Evolutionary conservation across 1,284 basidiomycete species (phyloP).

Genomic region (Sanghuangporus weigelae): DNA sequence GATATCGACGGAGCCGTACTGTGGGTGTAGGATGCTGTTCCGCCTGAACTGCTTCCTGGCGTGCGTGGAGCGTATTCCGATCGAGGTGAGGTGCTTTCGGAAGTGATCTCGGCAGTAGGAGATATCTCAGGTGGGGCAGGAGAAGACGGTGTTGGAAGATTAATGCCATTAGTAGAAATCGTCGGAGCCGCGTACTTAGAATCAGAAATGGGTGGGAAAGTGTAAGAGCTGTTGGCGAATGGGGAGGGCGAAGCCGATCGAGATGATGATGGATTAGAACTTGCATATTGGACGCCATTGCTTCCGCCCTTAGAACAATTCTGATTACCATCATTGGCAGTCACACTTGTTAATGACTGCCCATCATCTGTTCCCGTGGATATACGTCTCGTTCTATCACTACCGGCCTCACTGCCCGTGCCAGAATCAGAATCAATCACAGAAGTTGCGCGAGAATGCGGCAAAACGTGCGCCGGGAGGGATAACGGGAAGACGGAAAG

Average conservation of each 20-base stretch:
- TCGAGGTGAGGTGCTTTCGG: not conserved
- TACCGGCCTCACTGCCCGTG: constrained; percentile 25
- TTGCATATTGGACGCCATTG: constrained; percentile 23
- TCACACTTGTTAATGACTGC: constrained; percentile 1
- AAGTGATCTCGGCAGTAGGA: not conserved
- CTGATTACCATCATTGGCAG: not conserved
- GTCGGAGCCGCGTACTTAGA: not conserved
- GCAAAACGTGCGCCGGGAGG: constrained; percentile 37
- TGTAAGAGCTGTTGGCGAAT: not conserved
- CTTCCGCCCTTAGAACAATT: constrained; percentile 18
- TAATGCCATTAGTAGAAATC: not conserved
- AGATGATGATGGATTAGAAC: constrained; percentile 19
- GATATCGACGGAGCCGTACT: constrained; percentile 25
- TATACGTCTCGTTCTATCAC: constrained; percentile 19
- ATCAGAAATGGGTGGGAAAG: not conserved
- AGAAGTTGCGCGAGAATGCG: constrained; percentile 7
- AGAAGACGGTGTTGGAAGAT: not conserved
- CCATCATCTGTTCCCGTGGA: constrained; percentile 25
- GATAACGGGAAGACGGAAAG: constrained; percentile 58
- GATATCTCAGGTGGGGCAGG: not conserved
- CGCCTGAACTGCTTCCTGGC: constrained; percentile 1
- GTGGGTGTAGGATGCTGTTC: not conserved
- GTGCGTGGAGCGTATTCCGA: constrained; percentile 7
- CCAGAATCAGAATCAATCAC: constrained; percentile 24
- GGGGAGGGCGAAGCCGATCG: constrained; percentile 12